Evolutionary conservation across 257 asterid species (phyloP), one percentile per base, ranked within the genome.

Genomic region (Eustoma russellianum): DNA sequence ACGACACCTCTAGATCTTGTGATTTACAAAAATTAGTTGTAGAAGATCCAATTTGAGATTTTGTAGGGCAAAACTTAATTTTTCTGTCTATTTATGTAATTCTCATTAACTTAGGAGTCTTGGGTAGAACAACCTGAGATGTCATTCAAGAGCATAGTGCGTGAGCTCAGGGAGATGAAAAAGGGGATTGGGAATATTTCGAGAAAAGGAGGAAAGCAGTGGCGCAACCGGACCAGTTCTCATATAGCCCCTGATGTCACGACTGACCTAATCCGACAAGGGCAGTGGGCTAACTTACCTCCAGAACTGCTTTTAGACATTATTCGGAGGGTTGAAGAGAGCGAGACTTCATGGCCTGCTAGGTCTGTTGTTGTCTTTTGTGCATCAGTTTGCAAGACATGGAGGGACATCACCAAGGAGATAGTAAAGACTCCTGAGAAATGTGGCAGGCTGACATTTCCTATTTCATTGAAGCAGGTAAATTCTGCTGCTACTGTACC

Each of bases 401-500:
- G 98, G 98, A 87, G 98, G 63, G 86, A 75, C 47, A 61, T 91
- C 61, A 87, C 98, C 12, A 84, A 86, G 86, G 98, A 84, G 68
- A 84, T 83, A 53, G 98, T 91, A 66, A 91, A 74, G 78, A 84
- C 95, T 28, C 98, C 90, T 0, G 96, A 82, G 68, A 85, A 83
- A 77, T 91, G 96, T 71, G 95, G 98, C 70, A 86, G 80, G 69
- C 83, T 91, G 59, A 90, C 98, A 13, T 80, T 86, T 56, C 96
- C 98, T 49, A 86, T 86, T 71, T 90, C 98, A n/a, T 63, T 91
- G 44, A 91, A 91, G 75, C 98, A 91, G 92, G 96, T 81, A 69
- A 33, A 33, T 64, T 53, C 48, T 18, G 34, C 18, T 28, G n/a
- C 7, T 15, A 9, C 2, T 61, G n/a, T n/a, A n/a, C n/a, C n/a